A percentile compares a stretch with the other conserved stretches of the same genome.
These are phyloP conservation scores for Craspedostauros australis DNA, from an alignment of 108 stramenopile genomes.

Conservation along the genomic window DNA sequence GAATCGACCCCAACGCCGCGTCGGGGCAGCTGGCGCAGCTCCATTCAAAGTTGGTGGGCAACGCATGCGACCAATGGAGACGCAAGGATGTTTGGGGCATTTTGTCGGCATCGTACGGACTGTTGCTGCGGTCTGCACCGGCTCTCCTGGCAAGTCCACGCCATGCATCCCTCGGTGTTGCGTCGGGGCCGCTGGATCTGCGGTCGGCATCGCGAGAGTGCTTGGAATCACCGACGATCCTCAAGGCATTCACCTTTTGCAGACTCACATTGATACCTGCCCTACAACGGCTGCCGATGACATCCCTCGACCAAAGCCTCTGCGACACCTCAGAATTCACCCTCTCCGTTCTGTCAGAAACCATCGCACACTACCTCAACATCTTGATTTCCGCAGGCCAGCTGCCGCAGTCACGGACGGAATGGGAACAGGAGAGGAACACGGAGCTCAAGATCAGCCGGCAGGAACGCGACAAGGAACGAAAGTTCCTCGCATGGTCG, in stretches of 20 bases:
- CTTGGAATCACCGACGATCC: constrained; percentile 38
- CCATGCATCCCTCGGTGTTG: constrained; percentile 9
- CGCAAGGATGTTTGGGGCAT: constrained; percentile 68
- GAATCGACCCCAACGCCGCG: neutral
- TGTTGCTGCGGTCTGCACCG: constrained; percentile 46
- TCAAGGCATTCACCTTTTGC: constrained; percentile 70
- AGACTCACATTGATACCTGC: constrained; percentile 53
- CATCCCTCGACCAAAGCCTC: constrained; percentile 2
- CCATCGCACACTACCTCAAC: constrained; percentile 57
- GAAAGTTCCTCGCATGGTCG: constrained; percentile 50
- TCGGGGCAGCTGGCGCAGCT: constrained; percentile 25
- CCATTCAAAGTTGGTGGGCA: constrained; percentile 38
- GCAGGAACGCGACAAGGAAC: constrained; percentile 39
- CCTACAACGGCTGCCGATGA: constrained; percentile 22
- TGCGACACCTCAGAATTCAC: constrained; percentile 53
- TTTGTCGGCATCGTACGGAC: constrained; percentile 51
- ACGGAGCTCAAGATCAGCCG: constrained; percentile 49
- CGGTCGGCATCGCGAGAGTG: constrained; percentile 38
- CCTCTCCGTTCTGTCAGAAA: constrained; percentile 58
- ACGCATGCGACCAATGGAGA: constrained; percentile 43
- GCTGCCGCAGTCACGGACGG: constrained; percentile 57
- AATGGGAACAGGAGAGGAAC: constrained; percentile 62
- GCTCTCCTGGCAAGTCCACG: constrained; percentile 37
- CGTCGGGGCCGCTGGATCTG: constrained; percentile 25
- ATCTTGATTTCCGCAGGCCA: constrained; percentile 33